Evolutionary conservation across 768 basidiomycete genomes (phyloP).

Genomic region (Psilocybe tampanensis): DNA sequence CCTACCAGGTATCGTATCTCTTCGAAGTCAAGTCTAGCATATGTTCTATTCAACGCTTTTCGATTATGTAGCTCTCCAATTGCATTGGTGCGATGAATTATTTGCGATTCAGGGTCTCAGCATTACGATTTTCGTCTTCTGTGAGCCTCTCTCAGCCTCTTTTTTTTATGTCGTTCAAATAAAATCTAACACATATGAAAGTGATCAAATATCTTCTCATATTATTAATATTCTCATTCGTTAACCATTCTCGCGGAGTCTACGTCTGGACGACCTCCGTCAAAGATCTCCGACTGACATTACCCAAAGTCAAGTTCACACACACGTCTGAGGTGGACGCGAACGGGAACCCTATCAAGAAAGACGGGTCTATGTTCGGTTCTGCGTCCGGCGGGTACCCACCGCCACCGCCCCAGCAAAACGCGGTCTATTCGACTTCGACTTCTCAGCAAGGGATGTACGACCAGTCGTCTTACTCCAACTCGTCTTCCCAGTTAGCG

Average conservation of each 20-base stretch:
- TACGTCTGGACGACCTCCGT: constrained; percentile 17
- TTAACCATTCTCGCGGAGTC: constrained; percentile 12
- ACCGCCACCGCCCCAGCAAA: neutral
- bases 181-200: neutral
- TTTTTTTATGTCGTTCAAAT: neutral
- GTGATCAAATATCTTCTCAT: constrained; percentile 14
- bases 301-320: constrained; percentile 10
- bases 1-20: neutral
- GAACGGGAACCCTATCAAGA: constrained; percentile 7
- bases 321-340: constrained; percentile 11
- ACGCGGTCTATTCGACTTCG: neutral
- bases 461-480: neutral
- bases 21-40: neutral
- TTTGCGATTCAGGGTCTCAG: constrained; percentile 13
- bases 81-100: constrained; percentile 14
- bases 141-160: constrained; percentile 1
- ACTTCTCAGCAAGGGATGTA: neutral
- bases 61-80: neutral
- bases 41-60: neutral
- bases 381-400: constrained; percentile 4
- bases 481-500: neutral
- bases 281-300: constrained; percentile 8
- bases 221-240: constrained; percentile 11
- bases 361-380: constrained; percentile 5
- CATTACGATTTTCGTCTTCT: constrained; percentile 12